Percentiles rank a stretch among this genome's conserved stretches.
Conservation (phyloP, 352 stramenopile species). For the Peronospora belbahrii region DNA sequence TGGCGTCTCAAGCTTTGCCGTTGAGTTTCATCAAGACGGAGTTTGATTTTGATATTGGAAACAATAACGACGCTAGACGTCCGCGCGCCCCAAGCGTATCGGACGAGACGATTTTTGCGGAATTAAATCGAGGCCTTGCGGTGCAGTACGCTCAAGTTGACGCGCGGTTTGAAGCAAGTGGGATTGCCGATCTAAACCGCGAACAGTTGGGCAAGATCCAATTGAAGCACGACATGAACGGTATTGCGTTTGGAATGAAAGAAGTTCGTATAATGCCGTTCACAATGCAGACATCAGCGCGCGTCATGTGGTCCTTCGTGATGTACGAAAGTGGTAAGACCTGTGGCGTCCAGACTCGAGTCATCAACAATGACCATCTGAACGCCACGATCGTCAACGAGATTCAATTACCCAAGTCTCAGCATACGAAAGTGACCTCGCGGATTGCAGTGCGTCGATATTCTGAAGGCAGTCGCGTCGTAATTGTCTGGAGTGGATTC, state of each 20-base stretch:
- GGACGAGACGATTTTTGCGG: slow-evolving; percentile 26
- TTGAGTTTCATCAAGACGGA: slow-evolving; percentile 14
- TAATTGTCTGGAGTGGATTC: slow-evolving; percentile 27
- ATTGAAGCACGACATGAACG: slow-evolving; percentile 8
- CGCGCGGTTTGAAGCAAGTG: slow-evolving; percentile 6
- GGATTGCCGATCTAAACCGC: slow-evolving; percentile 7
- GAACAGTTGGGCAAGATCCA: slow-evolving; percentile 16
- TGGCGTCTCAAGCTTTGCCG: slow-evolving; percentile 2
- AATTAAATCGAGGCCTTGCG: slow-evolving; percentile 23
- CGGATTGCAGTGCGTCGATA: slow-evolving; percentile 25
- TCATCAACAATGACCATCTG: slow-evolving; percentile 24
- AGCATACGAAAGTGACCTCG: slow-evolving; percentile 12
- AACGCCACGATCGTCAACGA: slow-evolving; percentile 29
- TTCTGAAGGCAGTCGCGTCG: slow-evolving; percentile 12
- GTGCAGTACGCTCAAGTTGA: slow-evolving; percentile 21
- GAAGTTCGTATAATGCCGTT: slow-evolving; percentile 29
- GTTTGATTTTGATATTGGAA: slow-evolving; percentile 2
- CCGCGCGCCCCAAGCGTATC: slow-evolving; percentile 9
- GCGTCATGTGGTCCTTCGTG: slow-evolving; percentile 21
- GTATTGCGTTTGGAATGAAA: slow-evolving; percentile 21
- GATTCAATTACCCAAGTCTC: slow-evolving; percentile 23
- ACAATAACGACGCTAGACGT: neutral
- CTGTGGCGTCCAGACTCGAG: slow-evolving; percentile 6
- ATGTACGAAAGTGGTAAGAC: slow-evolving; percentile 9
- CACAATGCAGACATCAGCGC: slow-evolving; percentile 12